Base-by-base conservation (phyloP, 2,329 filamentous ascomycete species). In the Fusarium metavorans region DNA sequence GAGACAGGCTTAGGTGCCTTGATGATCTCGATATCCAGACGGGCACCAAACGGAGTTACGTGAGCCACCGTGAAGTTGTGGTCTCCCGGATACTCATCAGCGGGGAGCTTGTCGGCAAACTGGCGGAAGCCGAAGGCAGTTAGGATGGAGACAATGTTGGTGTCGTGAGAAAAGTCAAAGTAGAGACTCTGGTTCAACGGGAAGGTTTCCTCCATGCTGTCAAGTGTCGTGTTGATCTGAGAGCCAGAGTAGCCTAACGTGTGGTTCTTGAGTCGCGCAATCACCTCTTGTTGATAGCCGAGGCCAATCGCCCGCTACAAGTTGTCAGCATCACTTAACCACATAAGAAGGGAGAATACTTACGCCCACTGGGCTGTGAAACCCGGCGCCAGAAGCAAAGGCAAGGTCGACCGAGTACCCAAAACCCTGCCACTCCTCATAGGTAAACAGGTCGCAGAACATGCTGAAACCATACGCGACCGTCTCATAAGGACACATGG, bases 141-240 rank as follows among this genome's bases (percentile, higher is more conserved):
- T 5, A 95, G 84, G 73, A 95, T 89, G 30, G 88, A 88, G 76
- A 92, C 86, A 69, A 94, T 93, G 79, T 93, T 94, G 35, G 92
- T 92, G 82, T 95, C 93, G 81, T 95, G 93, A 18, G 89, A 92
- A 81, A 95, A 95, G 84, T 95, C 93, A 59, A 95, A 89, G 81
- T 95, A 94, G 18, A 95, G 85, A 25, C 85, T 88, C 80, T 95
- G 94, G 79, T 94, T 89, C 5, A 93, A 83, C 0, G 93, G 93
- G 80, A 95, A 95, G 0, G 93, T 95, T 39, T 85, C 85, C 0
- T 87, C 87, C 81, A 88, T 93, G 78, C 87, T 89, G 83, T 94
- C 92, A 34, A 94, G 87, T 0, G 92, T 94, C n/a, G 88, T 86
- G 79, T 94, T 94, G 83, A 91, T 89, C 76, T 91, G 88, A 1